Base-by-base conservation (phyloP, 2,329 filamentous ascomycete species). In the Seiridium unicorne region DNA sequence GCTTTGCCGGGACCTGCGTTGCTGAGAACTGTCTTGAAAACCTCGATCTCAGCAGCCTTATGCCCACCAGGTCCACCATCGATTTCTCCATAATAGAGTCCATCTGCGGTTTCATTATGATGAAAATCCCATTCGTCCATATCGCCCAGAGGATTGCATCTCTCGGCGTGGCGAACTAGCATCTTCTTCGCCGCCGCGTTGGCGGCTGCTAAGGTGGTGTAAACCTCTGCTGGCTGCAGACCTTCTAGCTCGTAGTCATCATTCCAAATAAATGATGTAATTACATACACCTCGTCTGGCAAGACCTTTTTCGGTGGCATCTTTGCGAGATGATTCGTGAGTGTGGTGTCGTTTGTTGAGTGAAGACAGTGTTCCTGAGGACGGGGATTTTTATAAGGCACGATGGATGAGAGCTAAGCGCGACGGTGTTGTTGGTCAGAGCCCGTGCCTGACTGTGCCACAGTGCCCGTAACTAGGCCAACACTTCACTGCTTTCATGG, bases 181-280 rank as follows among this genome's bases (percentile, higher is more conserved):
- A 63, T 54, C 11, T n/a, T 9, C 26, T 48, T 57, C 11, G 61
- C 61, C n/a, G 61, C 53, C n/a, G 18, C 51, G 44, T 63, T 63
- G 34, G 61, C 61, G n/a, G 59, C 46, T 11, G 42, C 44, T 9
- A 55, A 34, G 11, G 42, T 53, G 5, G 57, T 44, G 53, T 63
- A 59, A 26, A 59, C 47, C 57, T 61, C 59, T 6, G 57, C 53
- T 6, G 36, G 59, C 48, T 58, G 59, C 34, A 59, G 51, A 38
- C 42, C 59, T 48, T 59, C 56, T 7, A 55, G 40, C 35, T 51
- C 44, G 7, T 57, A 11, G 8, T 60, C 35, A 35, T 63, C 51
- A 18, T 56, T 49, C 56, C 59, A 57, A 3, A 61, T 51, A 51
- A 54, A 59, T 26, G 61, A 61, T 26, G 59, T 56, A 47, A 63